phyloP scores from a whole-genome alignment of 148 eudicot genomes.

The Hydrangea macrophylla region DNA sequence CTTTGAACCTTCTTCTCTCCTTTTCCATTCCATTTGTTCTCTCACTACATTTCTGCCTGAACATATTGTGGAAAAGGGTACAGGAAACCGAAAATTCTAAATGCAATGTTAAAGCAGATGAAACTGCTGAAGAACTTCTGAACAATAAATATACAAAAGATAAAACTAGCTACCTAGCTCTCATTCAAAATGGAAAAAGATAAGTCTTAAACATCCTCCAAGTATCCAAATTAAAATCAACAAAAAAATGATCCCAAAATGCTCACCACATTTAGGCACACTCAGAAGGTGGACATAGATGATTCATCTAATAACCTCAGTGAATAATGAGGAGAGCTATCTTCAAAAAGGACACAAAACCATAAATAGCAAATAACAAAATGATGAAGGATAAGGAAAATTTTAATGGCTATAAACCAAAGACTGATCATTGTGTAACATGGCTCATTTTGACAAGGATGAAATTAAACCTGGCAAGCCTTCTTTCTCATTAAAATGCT shows the following conservation, averaged over 20 bases:
- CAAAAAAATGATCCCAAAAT: slow-evolving; percentile 12
- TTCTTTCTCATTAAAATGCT: slow-evolving; percentile 87
- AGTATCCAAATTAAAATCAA: background rate
- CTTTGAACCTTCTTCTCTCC: background rate
- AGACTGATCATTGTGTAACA: background rate
- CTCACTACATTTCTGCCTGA: background rate
- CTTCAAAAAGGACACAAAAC: slow-evolving; percentile 56
- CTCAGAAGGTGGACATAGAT: slow-evolving; percentile 93
- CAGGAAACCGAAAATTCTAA: background rate
- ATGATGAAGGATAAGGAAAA: slow-evolving; percentile 4
- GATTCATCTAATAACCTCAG: slow-evolving; percentile 92
- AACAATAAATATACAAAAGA: background rate
- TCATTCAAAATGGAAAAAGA: background rate
- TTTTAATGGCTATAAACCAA: background rate
- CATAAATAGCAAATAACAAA: slow-evolving; percentile 18
- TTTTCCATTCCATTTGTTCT: background rate
- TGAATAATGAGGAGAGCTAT: slow-evolving; percentile 83
- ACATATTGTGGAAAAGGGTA: background rate
- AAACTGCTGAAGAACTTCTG: background rate
- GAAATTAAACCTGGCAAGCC: slow-evolving; percentile 76
- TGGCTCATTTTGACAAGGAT: slow-evolving; percentile 1
- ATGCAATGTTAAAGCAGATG: background rate
- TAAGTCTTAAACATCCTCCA: background rate
- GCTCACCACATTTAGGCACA: slow-evolving; percentile 95
- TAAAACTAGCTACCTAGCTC: background rate